Evolutionary conservation across 2,329 filamentous ascomycete genomes (phyloP).

Genomic region (Colletotrichum siamense): DNA sequence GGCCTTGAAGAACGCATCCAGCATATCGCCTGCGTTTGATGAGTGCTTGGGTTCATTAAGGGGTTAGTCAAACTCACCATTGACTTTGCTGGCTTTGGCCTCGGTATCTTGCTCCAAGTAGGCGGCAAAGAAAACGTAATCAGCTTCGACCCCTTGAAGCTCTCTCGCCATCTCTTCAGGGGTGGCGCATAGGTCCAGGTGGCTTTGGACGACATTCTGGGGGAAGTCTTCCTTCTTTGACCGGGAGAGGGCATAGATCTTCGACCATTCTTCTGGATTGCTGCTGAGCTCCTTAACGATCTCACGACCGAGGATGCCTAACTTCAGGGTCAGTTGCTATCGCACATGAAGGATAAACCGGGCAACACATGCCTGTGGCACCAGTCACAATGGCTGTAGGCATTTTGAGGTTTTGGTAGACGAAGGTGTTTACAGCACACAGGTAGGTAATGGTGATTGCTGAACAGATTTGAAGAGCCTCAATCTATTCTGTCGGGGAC

Average conservation of each 20-base stretch:
- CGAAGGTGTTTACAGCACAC: not conserved
- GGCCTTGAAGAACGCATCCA: constrained; percentile 52
- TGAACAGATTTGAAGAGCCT: not conserved
- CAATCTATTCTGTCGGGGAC: not conserved
- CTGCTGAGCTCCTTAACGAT: constrained; percentile 26
- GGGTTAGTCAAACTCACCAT: constrained; percentile 20
- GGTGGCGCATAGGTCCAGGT: constrained; percentile 24
- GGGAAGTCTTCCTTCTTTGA: constrained; percentile 27
- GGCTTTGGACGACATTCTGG: constrained; percentile 21
- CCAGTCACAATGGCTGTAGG: not conserved
- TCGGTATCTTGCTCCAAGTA: constrained; percentile 25
- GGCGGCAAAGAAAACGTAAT: constrained; percentile 30
- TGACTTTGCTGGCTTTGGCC: constrained; percentile 27
- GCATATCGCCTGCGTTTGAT: constrained; percentile 36
- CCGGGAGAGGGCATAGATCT: constrained; percentile 28
- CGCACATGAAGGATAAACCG: no score
- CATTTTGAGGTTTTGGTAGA: not conserved
- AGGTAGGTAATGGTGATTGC: not conserved
- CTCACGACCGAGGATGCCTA: constrained; percentile 29
- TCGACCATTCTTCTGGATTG: constrained; percentile 24
- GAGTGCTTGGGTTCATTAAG: not conserved
- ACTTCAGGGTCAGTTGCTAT: not conserved
- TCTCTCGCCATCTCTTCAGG: constrained; percentile 26
- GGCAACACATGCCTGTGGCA: not conserved
- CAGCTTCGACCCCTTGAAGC: constrained; percentile 24